Conservation (phyloP, 139 green algal genomes). For the Closterium sp. region DNA sequence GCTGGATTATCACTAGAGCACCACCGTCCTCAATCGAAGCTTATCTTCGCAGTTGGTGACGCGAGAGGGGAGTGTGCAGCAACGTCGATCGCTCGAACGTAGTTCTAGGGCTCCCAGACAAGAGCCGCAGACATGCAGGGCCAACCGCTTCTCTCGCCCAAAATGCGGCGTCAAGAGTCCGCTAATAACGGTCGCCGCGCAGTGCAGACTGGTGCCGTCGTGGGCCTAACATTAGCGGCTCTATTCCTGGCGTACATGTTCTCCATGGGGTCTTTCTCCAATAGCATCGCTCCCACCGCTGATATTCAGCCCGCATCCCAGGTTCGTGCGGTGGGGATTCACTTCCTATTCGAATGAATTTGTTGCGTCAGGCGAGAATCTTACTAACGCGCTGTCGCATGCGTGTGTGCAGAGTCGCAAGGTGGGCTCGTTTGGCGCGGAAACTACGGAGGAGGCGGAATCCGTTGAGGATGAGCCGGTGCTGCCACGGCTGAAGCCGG, state of each 20-base stretch:
- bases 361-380: background rate
- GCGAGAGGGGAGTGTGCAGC: background rate
- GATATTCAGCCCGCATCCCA: background rate
- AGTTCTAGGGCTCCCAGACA: background rate
- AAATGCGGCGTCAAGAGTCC: constrained; percentile 5
- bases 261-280: background rate
- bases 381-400: background rate
- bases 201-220: background rate
- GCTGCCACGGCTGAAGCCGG: background rate
- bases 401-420: background rate
- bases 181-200: background rate
- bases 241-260: background rate
- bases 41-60: no score
- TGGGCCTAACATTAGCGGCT: background rate
- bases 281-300: background rate
- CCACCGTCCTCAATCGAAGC: no score
- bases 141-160: background rate
- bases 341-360: background rate
- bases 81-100: background rate
- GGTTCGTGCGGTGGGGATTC: background rate
- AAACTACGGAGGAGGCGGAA: background rate
- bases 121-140: background rate
- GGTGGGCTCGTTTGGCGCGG: background rate
- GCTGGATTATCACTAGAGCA: background rate
- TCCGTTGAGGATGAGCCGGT: background rate